A percentile compares a stretch with the other conserved stretches of the same genome.
Conservation (phyloP, 768 basidiomycete genomes). For the Dentipellis fragilis region DNA sequence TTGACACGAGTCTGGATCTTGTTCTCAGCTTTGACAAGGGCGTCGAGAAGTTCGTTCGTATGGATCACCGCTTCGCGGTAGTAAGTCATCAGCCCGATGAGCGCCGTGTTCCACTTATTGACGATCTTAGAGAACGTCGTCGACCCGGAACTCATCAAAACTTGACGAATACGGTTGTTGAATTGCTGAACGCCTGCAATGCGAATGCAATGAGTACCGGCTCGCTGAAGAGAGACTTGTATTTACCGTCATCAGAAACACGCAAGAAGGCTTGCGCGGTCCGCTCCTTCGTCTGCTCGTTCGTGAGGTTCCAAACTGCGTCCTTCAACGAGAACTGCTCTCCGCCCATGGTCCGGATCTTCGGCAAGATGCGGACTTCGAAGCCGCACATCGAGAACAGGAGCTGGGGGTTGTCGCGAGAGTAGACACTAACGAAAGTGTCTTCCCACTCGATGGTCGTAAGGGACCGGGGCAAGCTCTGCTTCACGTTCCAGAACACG, state of each 20-base stretch:
- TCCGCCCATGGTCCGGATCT: conserved; percentile 89
- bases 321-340: conserved; percentile 97
- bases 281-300: conserved; percentile 94
- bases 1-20: conserved; percentile 99
- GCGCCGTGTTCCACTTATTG: conserved; percentile 94
- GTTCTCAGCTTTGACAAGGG: conserved; percentile 97
- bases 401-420: conserved; percentile 93
- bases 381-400: conserved; percentile 99
- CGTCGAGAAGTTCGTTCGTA: conserved; percentile 91
- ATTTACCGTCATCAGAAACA: conserved; percentile 84
- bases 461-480: conserved; percentile 86
- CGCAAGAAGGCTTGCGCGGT: conserved; percentile 97
- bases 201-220: conserved; percentile 1
- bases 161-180: conserved; percentile 94
- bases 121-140: conserved; percentile 99
- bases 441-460: conserved; percentile 99
- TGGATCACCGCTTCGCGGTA: conserved; percentile 97
- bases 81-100: conserved; percentile 96
- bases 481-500: conserved; percentile 99
- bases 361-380: conserved; percentile 94
- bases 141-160: conserved; percentile 96
- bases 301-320: conserved; percentile 93
- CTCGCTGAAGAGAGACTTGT: background rate
- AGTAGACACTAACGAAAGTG: conserved; percentile 94
- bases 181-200: conserved; percentile 79